Evolutionary conservation across 2,329 filamentous ascomycete genomes (phyloP).

Genomic region (Ophiostoma triangulosporum): DNA sequence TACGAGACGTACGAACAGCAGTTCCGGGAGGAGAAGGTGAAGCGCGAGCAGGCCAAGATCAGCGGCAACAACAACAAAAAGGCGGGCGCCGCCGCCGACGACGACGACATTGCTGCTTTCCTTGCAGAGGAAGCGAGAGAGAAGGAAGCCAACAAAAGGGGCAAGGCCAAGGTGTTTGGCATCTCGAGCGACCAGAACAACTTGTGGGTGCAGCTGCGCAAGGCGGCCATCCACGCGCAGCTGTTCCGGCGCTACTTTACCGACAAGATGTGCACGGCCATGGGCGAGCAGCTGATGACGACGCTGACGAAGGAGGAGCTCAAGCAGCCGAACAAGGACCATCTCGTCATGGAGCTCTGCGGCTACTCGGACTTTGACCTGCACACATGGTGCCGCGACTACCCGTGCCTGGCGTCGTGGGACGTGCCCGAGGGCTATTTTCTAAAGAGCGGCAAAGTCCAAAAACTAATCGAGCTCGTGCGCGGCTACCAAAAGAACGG

Average conservation of each 20-base stretch:
- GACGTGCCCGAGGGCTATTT: conserved; percentile 41
- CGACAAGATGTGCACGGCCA: conserved; percentile 60
- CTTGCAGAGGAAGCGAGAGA: neutral
- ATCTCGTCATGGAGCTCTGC: conserved; percentile 42
- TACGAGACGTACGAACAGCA: conserved; percentile 55
- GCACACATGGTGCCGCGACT: conserved; percentile 52
- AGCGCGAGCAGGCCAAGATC: conserved; percentile 19
- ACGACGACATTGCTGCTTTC: neutral
- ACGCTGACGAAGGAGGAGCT: conserved; percentile 46
- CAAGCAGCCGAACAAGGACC: conserved; percentile 35
- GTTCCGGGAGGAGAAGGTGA: conserved; percentile 42
- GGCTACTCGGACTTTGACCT: conserved; percentile 50
- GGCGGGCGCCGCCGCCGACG: conserved; percentile 25
- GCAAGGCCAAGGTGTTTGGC: conserved; percentile 14
- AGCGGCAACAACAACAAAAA: conserved; percentile 20
- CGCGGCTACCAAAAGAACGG: conserved; percentile 61
- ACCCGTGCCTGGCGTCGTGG: conserved; percentile 37
- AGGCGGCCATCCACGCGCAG: conserved; percentile 83
- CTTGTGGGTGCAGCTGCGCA: conserved; percentile 79
- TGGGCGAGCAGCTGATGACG: conserved; percentile 57
- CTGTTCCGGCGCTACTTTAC: conserved; percentile 73
- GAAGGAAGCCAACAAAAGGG: no score
- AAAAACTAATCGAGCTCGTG: conserved; percentile 63
- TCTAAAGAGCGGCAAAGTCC: conserved; percentile 68
- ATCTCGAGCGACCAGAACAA: conserved; percentile 48